Base-by-base conservation (phyloP, 2,329 filamentous ascomycete genomes). In the Capronia coronata region DNA sequence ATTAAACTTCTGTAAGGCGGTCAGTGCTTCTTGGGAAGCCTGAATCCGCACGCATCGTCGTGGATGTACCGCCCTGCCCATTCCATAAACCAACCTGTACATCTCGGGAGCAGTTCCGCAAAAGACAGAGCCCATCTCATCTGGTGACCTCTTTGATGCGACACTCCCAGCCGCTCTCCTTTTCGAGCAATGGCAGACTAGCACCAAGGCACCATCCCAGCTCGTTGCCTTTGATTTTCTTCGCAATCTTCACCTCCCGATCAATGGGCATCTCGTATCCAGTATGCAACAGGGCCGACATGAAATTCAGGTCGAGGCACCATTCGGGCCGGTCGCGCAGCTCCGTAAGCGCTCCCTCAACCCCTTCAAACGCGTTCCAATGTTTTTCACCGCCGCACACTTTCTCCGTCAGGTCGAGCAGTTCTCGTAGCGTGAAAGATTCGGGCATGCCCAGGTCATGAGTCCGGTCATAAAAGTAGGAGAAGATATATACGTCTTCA, bases 191-290 rank as follows among this genome's bases (percentile, higher is more conserved):
- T 29, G 90, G 91, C 62, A 96, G 75, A 77, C 89, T 95, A 58
- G 93, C 93, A 68, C 93, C 93, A 64, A 98, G 76, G 72, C 91
- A 97, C 93, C 93, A 98, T 32, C 93, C 93, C 62, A 98, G 72
- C 73, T 98, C 94, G 68, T 96, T 96, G 49, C 83, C 83, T 74
- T 94, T 91, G 65, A 98, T 94, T 78, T 96, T 95, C 85, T 98
- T 98, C 52, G 91, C 93, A 65, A 96, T 94, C 76, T 87, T 91
- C 59, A 98, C 89, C 70, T 98, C 93, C 32, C 94, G 80, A 60
- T 95, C 87, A 62, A 97, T 83, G 2, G 91, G 91, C 88, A 98
- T 96, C 60, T 97, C 93, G 64, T 98, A 98, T 2, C 93, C 93
- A 4, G 88, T 94, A 69, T 97, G 90, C 47, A 97, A 73, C 49